Conservation (phyloP, 73 alveolate species). For the Symbiodinium pilosum region DNA sequence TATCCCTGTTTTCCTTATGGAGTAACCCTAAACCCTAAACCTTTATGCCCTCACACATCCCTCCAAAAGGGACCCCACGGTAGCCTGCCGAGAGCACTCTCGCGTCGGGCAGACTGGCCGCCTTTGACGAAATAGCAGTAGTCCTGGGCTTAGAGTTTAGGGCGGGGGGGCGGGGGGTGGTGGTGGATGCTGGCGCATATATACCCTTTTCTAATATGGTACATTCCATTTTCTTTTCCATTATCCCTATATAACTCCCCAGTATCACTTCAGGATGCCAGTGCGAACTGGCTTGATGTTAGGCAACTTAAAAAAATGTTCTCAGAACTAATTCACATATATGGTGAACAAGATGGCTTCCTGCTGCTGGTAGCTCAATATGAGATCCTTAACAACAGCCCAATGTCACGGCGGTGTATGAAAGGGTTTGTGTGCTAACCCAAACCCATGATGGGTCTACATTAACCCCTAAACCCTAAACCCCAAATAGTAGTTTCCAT, state of each 20-base stretch:
- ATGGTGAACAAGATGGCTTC: neutral
- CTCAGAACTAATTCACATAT: neutral
- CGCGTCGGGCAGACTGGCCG: conserved; percentile 42
- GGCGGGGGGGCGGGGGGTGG: neutral
- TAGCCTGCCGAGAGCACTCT: conserved; percentile 76
- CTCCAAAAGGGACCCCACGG: neutral
- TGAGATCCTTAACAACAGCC: too few relatives aligned
- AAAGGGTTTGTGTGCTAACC: too few relatives aligned
- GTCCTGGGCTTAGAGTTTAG: neutral
- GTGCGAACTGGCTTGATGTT: neutral
- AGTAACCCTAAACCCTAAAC: neutral
- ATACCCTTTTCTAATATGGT: too few relatives aligned
- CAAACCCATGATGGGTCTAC: too few relatives aligned
- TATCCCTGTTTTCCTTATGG: too few relatives aligned
- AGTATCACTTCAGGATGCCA: neutral
- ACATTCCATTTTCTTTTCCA: too few relatives aligned
- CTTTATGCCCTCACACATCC: neutral
- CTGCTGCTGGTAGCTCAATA: too few relatives aligned
- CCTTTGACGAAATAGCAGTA: conserved; percentile 88
- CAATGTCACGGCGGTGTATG: too few relatives aligned
- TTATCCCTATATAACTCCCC: neutral
- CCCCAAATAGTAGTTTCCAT: too few relatives aligned
- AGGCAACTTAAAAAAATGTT: neutral
- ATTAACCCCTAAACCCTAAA: too few relatives aligned
- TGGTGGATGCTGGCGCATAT: neutral